Evolutionary conservation across 805 yeast genomes (phyloP).

Genomic region (Scheffersomyces amazonensis): DNA sequence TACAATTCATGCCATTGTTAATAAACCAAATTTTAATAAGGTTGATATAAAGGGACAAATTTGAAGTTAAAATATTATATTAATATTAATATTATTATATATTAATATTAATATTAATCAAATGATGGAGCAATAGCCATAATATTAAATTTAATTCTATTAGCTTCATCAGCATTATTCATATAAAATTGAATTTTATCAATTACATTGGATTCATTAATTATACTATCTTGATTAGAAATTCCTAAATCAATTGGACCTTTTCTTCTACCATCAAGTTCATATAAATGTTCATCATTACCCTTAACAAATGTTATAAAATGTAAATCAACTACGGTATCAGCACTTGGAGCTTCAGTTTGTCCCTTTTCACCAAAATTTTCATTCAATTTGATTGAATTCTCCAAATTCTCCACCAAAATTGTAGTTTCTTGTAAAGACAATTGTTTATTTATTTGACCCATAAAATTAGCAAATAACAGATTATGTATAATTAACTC

Average conservation of each 20-base stretch:
- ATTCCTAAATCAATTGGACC: constrained; percentile 70
- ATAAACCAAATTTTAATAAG: constrained; percentile 43
- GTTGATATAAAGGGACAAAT: constrained; percentile 92
- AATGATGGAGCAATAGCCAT: constrained; percentile 70
- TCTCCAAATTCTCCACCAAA: constrained; percentile 47
- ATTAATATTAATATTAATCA: constrained; percentile 22
- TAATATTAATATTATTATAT: background rate
- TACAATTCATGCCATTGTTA: constrained; percentile 31
- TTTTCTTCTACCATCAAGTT: constrained; percentile 82
- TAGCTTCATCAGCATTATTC: constrained; percentile 55
- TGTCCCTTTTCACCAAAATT: constrained; percentile 54
- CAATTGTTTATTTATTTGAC: constrained; percentile 8
- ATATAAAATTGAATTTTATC: constrained; percentile 66
- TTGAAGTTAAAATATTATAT: constrained; percentile 15
- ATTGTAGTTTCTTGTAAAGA: constrained; percentile 34
- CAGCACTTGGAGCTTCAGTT: constrained; percentile 64
- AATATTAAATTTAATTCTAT: constrained; percentile 66
- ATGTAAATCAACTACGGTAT: constrained; percentile 57
- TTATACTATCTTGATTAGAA: constrained; percentile 19
- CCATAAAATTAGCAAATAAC: constrained; percentile 13
- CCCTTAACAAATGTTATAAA: constrained; percentile 70
- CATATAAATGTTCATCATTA: constrained; percentile 60
- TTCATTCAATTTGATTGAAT: constrained; percentile 36
- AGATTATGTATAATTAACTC: constrained; percentile 43
- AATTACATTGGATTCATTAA: constrained; percentile 49